These are phyloP conservation scores for Platanthera guangdongensis DNA, from an alignment of 106 monocot genomes.

Conservation along the genomic window DNA sequence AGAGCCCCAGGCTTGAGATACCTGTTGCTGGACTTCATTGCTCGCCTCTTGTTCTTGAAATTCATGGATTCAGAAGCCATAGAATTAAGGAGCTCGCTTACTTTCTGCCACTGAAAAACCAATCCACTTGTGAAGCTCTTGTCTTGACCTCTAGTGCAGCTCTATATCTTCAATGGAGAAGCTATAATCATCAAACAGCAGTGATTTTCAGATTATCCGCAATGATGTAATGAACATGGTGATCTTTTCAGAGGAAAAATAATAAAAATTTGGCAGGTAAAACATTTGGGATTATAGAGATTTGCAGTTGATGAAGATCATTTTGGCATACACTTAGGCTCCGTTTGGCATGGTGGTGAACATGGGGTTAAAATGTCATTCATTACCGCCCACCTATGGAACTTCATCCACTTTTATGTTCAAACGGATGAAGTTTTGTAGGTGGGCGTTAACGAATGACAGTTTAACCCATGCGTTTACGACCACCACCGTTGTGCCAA, in stretches of 20 bases:
- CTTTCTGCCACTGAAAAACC: conserved; percentile 1
- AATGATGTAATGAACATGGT: neutral
- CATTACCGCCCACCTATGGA: too few relatives aligned
- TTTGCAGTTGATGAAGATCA: neutral
- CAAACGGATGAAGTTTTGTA: too few relatives aligned
- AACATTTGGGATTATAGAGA: neutral
- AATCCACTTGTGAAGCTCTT: neutral
- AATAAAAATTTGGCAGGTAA: neutral
- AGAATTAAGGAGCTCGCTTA: neutral
- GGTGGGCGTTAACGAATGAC: too few relatives aligned
- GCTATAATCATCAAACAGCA: neutral
- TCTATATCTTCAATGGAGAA: neutral
- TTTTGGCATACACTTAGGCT: neutral
- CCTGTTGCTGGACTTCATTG: conserved; percentile 42
- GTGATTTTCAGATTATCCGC: neutral
- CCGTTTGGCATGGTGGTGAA: too few relatives aligned
- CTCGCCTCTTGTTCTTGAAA: conserved; percentile 62
- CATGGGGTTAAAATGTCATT: too few relatives aligned
- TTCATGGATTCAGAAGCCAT: conserved; percentile 33
- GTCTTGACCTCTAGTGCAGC: neutral
- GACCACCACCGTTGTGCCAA: too few relatives aligned
- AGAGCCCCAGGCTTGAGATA: conserved; percentile 79
- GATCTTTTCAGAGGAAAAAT: neutral
- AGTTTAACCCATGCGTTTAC: too few relatives aligned
- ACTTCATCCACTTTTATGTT: too few relatives aligned